These are phyloP conservation scores for Cytospora paraplurivora DNA, from an alignment of 2,329 filamentous ascomycete genomes.

Conservation along the genomic window DNA sequence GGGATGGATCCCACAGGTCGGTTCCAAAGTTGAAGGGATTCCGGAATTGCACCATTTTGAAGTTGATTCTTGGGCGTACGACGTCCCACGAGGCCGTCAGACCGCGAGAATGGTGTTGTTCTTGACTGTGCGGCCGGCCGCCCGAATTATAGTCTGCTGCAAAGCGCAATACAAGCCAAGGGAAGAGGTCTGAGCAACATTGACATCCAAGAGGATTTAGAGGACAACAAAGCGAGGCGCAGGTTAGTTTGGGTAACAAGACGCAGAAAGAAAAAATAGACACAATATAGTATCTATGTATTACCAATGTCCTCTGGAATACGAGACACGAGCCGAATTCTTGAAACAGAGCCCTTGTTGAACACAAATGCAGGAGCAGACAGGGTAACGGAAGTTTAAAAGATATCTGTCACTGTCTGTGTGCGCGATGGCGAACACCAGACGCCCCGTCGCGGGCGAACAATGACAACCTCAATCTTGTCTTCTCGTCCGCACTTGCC, in stretches of 20 bases:
- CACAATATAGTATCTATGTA: neutral
- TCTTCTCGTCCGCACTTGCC: neutral
- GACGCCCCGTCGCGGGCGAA: neutral
- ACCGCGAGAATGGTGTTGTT: neutral
- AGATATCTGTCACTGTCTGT: too few species aligned
- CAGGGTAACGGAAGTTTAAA: neutral
- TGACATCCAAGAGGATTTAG: too few species aligned
- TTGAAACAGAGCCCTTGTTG: neutral
- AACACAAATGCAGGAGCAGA: neutral
- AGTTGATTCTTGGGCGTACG: neutral
- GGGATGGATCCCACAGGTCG: constrained; percentile 55
- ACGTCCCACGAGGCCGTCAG: neutral
- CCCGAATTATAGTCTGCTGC: neutral
- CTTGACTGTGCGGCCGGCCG: constrained; percentile 13
- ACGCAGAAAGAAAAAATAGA: neutral
- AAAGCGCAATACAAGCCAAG: too few species aligned
- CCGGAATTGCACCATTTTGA: constrained; percentile 22
- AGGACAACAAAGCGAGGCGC: neutral
- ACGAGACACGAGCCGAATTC: constrained; percentile 1
- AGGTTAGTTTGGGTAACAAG: too few species aligned
- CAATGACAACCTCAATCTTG: neutral
- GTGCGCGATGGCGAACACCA: neutral
- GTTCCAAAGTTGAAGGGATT: constrained; percentile 42
- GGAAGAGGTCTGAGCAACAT: too few species aligned
- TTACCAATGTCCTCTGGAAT: neutral